Evolutionary conservation across 768 basidiomycete species (phyloP), one percentile per base, ranked within the genome.

Genomic region (Suillus alpinus): DNA sequence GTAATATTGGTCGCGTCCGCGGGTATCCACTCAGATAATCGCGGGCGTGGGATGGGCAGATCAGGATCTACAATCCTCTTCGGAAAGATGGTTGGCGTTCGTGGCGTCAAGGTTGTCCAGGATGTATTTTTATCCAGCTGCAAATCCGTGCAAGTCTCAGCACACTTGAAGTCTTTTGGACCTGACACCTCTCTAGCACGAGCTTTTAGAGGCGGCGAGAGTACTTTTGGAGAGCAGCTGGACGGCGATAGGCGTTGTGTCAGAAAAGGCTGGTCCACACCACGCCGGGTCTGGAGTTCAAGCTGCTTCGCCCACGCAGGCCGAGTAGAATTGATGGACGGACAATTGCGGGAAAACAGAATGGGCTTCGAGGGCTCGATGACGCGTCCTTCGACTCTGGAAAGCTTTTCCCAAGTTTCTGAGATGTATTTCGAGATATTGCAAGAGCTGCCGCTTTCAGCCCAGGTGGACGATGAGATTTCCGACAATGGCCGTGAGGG

Each of bases 211-310:
- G 73, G 77, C 52, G 69, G 74, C n/a, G 43, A 63, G 65, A 71
- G 75, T 40, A 69, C 16, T 31, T 58, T 12, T n/a, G 55, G 59
- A 26, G 51, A 52, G 72, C 1, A 62, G 65, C 31, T 67, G 58
- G 56, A 67, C 59, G 63, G 67, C 14, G 32, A 57, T 49, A 52
- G 74, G 53, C 64, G 59, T 59, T 73, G 65, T 63, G 63, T 62
- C 39, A 66, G 63, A 66, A 88, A 88, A 1, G 87, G 87, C 6
- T 65, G 64, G 63, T 88, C 87, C 14, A 84, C 71, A 3, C 87
- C 87, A 40, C 87, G 85, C 44, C 82, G 81, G 8, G 65, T 49
- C n/a, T 51, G 59, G 49, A 80, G 70, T 23, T 68, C 68, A 9
- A 67, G 66, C n/a, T 67, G 63, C 60, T 76, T 72, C 20, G 83